Evolutionary conservation across 768 basidiomycete species (phyloP), one percentile per base, ranked within the genome.

Genomic region (Macrolepiota dolichaula): DNA sequence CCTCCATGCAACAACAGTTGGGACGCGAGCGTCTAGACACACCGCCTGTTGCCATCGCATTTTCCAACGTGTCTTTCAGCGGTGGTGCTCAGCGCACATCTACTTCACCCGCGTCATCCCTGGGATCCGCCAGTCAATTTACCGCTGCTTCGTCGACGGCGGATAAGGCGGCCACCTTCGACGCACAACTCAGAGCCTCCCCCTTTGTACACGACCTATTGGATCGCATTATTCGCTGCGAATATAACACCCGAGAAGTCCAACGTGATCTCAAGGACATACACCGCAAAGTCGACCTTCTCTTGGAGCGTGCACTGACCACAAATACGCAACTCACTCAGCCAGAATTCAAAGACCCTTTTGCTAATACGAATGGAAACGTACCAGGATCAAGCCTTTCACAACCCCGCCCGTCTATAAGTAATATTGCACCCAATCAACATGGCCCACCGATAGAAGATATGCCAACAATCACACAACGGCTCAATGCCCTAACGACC

Each of bases 271-370:
- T 94, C 42, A 77, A 77, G 11, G 89, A 92, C 66, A 79, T 94
- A 51, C 84, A 87, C 64, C 86, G 85, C 69, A 94, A 94, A 75
- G 83, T 94, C 62, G 85, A 88, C 68, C 67, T 92, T 15, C 79
- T 94, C 57, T 76, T 94, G 29, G 91, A 93, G 62, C 84, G 87
- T 27, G 81, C 85, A 11, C 70, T 89, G 56, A 77, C 74, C 49
- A 66, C 71, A 36, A 67, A 68, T 29, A 65, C 71, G 17, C 65
- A 68, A 62, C 62, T 47, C 10, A 63, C 50, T 13, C 81, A 85
- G 60, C 88, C 88, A n/a, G 91, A 92, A 66, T 93, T 92, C 78
- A 88, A 89, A 69, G 86, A 92, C 68, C 91, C 91, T 0, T 93
- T 93, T 67, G 85, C 89, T 35, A 69, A 83, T 58, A 63, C 71